Evolutionary conservation across 2,329 filamentous ascomycete genomes (phyloP).

Genomic region (Elsinoe fawcettii): DNA sequence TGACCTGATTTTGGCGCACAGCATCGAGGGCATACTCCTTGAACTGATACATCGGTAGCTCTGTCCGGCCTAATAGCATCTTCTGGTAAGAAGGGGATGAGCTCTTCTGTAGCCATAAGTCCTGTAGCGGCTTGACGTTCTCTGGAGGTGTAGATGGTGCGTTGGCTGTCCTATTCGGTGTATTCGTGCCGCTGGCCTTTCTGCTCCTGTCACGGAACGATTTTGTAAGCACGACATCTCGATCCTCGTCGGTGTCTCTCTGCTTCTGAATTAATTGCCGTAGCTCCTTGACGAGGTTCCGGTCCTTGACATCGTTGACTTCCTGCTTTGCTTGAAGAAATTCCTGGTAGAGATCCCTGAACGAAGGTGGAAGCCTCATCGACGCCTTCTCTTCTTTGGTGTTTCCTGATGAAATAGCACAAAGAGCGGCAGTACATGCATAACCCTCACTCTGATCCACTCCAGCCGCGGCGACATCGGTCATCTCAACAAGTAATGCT

Average conservation of each 20-base stretch:
- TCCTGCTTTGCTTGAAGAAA: slow-evolving; percentile 63
- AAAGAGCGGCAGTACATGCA: slow-evolving; percentile 72
- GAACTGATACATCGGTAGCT: slow-evolving; percentile 85
- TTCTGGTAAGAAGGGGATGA: slow-evolving; percentile 54
- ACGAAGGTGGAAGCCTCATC: slow-evolving; percentile 66
- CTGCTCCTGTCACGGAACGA: slow-evolving; percentile 53
- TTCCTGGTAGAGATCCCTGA: slow-evolving; percentile 81
- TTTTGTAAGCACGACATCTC: slow-evolving; percentile 61
- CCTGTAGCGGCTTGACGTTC: slow-evolving; percentile 37
- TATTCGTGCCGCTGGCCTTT: slow-evolving; percentile 27
- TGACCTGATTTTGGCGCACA: slow-evolving; percentile 72
- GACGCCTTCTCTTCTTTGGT: slow-evolving; percentile 80
- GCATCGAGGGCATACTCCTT: slow-evolving; percentile 67
- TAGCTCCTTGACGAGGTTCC: slow-evolving; percentile 58
- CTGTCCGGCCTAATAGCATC: slow-evolving; percentile 72
- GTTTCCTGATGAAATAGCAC: slow-evolving; percentile 69
- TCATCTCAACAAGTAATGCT: slow-evolving; percentile 62
- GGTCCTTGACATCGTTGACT: slow-evolving; percentile 62
- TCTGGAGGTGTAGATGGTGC: slow-evolving; percentile 15
- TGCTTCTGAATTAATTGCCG: slow-evolving; percentile 62
- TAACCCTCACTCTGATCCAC: slow-evolving; percentile 78
- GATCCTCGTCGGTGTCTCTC: slow-evolving; percentile 46
- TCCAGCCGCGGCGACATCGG: slow-evolving; percentile 63
- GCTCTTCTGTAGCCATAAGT: slow-evolving; percentile 46
- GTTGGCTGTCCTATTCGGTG: slow-evolving; percentile 22